Percentiles rank a stretch among this genome's conserved stretches.
Conservation (phyloP, 768 basidiomycete species). For the Boletus eberwhitei region DNA sequence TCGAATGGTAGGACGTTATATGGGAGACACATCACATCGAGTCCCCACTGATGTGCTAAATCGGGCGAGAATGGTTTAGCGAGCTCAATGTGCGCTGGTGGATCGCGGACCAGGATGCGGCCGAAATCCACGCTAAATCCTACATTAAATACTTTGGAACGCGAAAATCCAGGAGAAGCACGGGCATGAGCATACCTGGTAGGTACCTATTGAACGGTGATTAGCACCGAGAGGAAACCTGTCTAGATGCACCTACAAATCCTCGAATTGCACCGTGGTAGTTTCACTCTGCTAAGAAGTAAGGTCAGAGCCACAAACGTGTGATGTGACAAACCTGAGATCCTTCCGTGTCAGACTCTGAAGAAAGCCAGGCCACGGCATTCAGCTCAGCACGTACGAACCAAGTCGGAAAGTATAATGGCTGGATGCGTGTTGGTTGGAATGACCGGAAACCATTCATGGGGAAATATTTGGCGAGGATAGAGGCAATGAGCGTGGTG, state of each 20-base stretch:
- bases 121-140: constrained; percentile 37
- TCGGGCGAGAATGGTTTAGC: constrained; percentile 48
- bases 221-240: constrained; percentile 10
- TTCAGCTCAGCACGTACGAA: constrained; percentile 53
- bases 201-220: constrained; percentile 22
- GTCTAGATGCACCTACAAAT: constrained; percentile 43
- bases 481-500: constrained; percentile 26
- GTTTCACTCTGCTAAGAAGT: constrained; percentile 28
- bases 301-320: constrained; percentile 2
- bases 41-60: constrained; percentile 45
- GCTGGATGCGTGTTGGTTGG: constrained; percentile 44
- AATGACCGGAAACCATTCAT: constrained; percentile 37
- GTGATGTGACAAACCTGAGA: constrained; percentile 21
- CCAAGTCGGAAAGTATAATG: constrained; percentile 65
- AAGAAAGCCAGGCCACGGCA: constrained; percentile 30
- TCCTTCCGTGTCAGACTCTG: constrained; percentile 21
- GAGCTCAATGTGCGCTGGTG: constrained; percentile 20
- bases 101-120: constrained; percentile 37
- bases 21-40: constrained; percentile 53
- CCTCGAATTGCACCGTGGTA: constrained; percentile 35
- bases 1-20: constrained; percentile 54
- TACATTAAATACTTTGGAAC: constrained; percentile 1
- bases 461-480: constrained; percentile 38
- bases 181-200: constrained; percentile 21
- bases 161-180: neutral